These are phyloP conservation scores for Aspergillus clavatus DNA, from an alignment of 2,329 filamentous ascomycete species.

Conservation along the genomic window DNA sequence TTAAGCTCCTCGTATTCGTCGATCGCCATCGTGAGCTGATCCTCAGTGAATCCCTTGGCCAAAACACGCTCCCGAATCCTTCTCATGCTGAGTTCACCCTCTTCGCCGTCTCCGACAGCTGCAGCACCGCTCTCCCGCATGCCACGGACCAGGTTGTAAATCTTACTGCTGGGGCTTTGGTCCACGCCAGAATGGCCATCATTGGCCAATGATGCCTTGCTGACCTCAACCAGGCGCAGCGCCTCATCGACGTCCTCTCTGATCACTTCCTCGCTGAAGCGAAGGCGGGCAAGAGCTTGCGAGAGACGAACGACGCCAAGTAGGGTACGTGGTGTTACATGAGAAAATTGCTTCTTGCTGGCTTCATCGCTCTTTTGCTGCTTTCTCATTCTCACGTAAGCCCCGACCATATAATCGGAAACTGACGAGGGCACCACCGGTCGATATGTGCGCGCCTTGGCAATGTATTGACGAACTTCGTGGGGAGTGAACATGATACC, in stretches of 20 bases:
- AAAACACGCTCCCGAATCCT: constrained; percentile 87
- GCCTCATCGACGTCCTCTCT: constrained; percentile 96
- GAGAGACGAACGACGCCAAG: constrained; percentile 88
- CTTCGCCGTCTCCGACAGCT: constrained; percentile 67
- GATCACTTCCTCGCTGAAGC: constrained; percentile 79
- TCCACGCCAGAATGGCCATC: constrained; percentile 62
- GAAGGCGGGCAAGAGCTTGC: constrained; percentile 85
- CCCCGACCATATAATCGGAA: constrained; percentile 94
- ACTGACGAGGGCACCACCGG: constrained; percentile 79
- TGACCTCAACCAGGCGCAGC: constrained; percentile 82
- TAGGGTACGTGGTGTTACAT: constrained; percentile 89
- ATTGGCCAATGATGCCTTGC: constrained; percentile 81
- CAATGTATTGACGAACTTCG: constrained; percentile 94
- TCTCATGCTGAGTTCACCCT: constrained; percentile 75
- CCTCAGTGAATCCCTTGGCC: constrained; percentile 93
- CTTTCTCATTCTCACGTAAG: constrained; percentile 90
- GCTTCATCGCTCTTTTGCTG: constrained; percentile 88
- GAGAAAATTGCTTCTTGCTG: constrained; percentile 84
- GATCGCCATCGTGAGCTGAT: constrained; percentile 81
- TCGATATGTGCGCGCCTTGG: constrained; percentile 82
- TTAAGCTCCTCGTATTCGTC: constrained; percentile 85
- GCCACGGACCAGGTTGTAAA: constrained; percentile 88
- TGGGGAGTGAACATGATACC: constrained; percentile 82
- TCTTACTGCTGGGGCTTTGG: constrained; percentile 78
- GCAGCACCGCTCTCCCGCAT: constrained; percentile 81